phyloP scores from a whole-genome alignment of 306 rosid genomes.

The Corylus avellana region DNA sequence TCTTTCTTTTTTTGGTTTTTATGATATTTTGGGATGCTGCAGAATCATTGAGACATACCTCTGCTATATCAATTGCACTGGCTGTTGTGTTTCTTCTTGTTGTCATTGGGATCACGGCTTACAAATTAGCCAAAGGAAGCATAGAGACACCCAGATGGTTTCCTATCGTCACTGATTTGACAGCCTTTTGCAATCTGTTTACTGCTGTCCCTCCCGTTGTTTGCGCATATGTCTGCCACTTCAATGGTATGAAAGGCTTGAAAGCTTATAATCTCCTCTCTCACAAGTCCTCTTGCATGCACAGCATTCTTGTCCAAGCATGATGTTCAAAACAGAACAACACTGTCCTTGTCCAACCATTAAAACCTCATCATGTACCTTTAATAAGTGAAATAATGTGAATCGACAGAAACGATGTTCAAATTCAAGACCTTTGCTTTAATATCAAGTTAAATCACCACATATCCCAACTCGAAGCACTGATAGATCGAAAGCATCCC shows the following conservation, averaged over 20 bases:
- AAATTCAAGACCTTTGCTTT: too few relatives aligned
- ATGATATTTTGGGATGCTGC: constrained; percentile 22
- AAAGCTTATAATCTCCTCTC: not conserved
- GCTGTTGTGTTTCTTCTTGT: constrained; percentile 42
- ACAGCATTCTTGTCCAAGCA: not conserved
- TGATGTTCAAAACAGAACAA: not conserved
- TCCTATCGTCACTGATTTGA: constrained; percentile 28
- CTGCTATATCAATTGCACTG: constrained; percentile 43
- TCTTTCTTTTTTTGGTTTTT: not conserved
- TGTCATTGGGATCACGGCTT: constrained; percentile 34
- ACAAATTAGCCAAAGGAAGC: constrained; percentile 37
- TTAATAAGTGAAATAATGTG: too few relatives aligned
- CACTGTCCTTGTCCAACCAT: too few relatives aligned
- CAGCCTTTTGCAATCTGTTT: constrained; percentile 38
- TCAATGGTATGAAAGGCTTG: constrained; percentile 43
- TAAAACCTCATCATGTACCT: too few relatives aligned
- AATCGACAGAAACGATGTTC: too few relatives aligned
- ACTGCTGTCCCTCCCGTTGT: constrained; percentile 43
- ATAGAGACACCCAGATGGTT: constrained; percentile 36
- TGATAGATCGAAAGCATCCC: not conserved
- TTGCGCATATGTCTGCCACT: constrained; percentile 47
- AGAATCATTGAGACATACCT: constrained; percentile 43
- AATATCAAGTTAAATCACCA: too few relatives aligned
- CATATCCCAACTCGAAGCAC: too few relatives aligned
- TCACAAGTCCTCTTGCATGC: not conserved